phyloP scores from a whole-genome alignment of 768 basidiomycete genomes.

The Leccinum subgranulosum region DNA sequence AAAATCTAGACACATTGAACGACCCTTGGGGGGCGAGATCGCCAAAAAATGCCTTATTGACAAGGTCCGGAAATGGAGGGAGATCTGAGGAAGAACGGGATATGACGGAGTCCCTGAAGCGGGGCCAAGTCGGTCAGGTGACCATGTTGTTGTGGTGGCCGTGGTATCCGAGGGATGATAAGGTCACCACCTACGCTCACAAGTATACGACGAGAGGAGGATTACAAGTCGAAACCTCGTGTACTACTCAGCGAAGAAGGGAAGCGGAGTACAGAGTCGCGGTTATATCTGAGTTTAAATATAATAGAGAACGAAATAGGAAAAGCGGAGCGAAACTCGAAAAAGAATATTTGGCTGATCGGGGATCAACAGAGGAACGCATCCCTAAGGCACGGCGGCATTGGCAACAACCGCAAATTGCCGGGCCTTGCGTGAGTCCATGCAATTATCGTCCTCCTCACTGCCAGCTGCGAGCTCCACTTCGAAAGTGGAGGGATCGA shows the following conservation, averaged over 20 bases:
- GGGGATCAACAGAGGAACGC: conserved; percentile 55
- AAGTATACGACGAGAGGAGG: neutral
- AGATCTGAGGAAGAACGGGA: conserved; percentile 22
- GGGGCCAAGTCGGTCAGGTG: conserved; percentile 19
- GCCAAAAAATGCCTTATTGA: conserved; percentile 23
- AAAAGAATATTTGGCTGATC: conserved; percentile 47
- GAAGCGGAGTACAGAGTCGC: conserved; percentile 19
- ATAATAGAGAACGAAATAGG: conserved; percentile 8
- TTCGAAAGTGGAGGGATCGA: neutral
- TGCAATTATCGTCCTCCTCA: neutral
- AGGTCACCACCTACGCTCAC: neutral
- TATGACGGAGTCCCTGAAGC: conserved; percentile 22
- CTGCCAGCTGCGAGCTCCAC: neutral
- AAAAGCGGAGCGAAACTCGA: conserved; percentile 32
- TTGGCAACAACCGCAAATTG: conserved; percentile 28
- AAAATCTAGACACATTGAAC: conserved; percentile 2
- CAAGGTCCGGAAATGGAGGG: conserved; percentile 22
- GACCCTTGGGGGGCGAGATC: conserved; percentile 18
- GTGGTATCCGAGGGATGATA: conserved; percentile 18
- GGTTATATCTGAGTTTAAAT: conserved; percentile 27
- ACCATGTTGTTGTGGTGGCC: conserved; percentile 2
- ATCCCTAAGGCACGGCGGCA: conserved; percentile 30
- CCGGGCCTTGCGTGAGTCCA: conserved; percentile 15
- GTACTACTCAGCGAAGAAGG: conserved; percentile 19
- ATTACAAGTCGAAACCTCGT: neutral